Percentiles rank a stretch among this genome's conserved stretches.
Evolutionary conservation across 2,329 filamentous ascomycete genomes (phyloP).

Genomic region (Nothopassalora personata): DNA sequence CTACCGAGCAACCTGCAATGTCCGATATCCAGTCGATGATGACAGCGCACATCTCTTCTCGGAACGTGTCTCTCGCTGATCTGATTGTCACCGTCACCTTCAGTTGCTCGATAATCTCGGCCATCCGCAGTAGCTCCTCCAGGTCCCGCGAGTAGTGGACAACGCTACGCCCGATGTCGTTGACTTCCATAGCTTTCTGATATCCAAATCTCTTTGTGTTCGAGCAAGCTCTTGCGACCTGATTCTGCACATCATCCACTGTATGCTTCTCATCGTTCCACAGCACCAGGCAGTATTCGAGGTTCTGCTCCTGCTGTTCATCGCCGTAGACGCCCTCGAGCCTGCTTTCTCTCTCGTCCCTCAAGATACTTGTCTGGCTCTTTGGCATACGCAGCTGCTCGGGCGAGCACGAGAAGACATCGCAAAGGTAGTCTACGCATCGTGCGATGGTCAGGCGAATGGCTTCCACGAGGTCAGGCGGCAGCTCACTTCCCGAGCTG

Average conservation of each 20-base stretch:
- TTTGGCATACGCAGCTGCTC: slow-evolving; percentile 88
- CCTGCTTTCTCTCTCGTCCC: slow-evolving; percentile 76
- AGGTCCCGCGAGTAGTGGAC: slow-evolving; percentile 72
- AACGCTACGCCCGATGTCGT: slow-evolving; percentile 81
- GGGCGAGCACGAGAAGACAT: slow-evolving; percentile 95
- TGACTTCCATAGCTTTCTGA: slow-evolving; percentile 76
- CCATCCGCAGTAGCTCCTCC: slow-evolving; percentile 66
- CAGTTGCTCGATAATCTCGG: slow-evolving; percentile 86
- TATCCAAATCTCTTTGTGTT: slow-evolving; percentile 64
- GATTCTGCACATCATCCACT: slow-evolving; percentile 79
- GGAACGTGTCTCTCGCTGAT: slow-evolving; percentile 88
- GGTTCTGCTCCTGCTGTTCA: slow-evolving; percentile 54
- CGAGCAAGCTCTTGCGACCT: slow-evolving; percentile 83
- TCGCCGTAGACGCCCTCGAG: slow-evolving; percentile 63
- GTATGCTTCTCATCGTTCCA: slow-evolving; percentile 99
- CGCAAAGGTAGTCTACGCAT: slow-evolving; percentile 89
- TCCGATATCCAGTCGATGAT: slow-evolving; percentile 95
- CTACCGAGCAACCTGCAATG: slow-evolving; percentile 82
- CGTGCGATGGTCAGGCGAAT: slow-evolving; percentile 82
- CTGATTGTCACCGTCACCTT: slow-evolving; percentile 93
- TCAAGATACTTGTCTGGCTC: slow-evolving; percentile 69
- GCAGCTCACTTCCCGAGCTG: slow-evolving; percentile 44
- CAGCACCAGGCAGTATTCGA: slow-evolving; percentile 76
- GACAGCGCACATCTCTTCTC: slow-evolving; percentile 97
- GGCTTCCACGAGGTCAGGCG: slow-evolving; percentile 67